Conservation (phyloP, 192 early-diverging fungal genomes). For the Phlyctochytrium bullatum region DNA sequence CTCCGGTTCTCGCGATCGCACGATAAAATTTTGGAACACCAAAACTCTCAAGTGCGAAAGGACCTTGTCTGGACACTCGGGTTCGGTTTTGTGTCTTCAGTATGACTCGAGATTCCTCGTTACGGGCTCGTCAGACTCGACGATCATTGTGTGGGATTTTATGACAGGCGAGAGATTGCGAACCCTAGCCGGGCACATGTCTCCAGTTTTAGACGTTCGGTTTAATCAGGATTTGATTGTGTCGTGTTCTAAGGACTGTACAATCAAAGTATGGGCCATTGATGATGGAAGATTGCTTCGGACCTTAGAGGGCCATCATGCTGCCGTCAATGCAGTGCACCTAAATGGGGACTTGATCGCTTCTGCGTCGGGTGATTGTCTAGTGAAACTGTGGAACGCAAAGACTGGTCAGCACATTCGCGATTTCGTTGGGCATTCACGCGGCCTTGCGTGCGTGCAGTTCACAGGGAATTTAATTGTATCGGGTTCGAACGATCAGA, state of each 20-base stretch:
- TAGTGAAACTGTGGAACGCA: slow-evolving; percentile 78
- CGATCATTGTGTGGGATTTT: slow-evolving; percentile 59
- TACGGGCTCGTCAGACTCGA: slow-evolving; percentile 49
- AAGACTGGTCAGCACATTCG: slow-evolving; percentile 17
- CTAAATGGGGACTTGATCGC: slow-evolving; percentile 66
- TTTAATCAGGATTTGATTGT: slow-evolving; percentile 74
- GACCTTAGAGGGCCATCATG: slow-evolving; percentile 76
- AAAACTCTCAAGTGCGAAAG: slow-evolving; percentile 17
- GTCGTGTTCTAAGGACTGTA: slow-evolving; percentile 90
- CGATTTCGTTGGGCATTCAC: slow-evolving; percentile 37
- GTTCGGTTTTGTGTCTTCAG: slow-evolving; percentile 57
- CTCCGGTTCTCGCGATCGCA: slow-evolving; percentile 47
- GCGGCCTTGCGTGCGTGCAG: slow-evolving; percentile 45
- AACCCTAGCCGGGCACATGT: slow-evolving; percentile 69
- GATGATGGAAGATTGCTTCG: slow-evolving; percentile 55
- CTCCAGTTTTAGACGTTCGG: slow-evolving; percentile 83
- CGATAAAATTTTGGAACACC: slow-evolving; percentile 48
- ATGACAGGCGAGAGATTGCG: slow-evolving; percentile 37
- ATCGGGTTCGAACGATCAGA: slow-evolving; percentile 46
- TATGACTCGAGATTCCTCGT: slow-evolving; percentile 48
- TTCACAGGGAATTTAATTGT: slow-evolving; percentile 37
- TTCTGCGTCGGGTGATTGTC: slow-evolving; percentile 62
- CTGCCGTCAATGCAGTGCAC: slow-evolving; percentile 95
- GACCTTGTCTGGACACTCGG: slow-evolving; percentile 41
- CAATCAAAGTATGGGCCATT: slow-evolving; percentile 83